These are phyloP conservation scores for Carex cristatella DNA, from an alignment of 176 grass and related monocot genomes.

Conservation along the genomic window DNA sequence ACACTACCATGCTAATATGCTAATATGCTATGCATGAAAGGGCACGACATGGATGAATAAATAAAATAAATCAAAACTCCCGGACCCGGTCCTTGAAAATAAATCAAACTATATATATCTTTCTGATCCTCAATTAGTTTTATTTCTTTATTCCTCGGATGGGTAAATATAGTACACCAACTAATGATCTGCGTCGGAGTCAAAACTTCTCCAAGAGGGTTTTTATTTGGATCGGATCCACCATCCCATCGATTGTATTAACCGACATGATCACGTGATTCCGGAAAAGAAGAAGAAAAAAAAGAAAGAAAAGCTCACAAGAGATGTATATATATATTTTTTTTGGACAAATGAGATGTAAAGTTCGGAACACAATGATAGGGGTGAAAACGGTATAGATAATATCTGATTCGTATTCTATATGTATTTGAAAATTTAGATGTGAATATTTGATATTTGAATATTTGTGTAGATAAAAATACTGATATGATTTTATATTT, in stretches of 20 bases:
- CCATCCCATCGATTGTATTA: background rate
- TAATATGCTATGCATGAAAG: background rate
- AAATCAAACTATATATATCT: background rate
- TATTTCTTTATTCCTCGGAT: background rate
- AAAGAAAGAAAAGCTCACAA: background rate
- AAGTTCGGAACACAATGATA: background rate
- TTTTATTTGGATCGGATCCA: background rate
- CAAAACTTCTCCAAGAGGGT: no score
- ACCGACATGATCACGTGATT: slow-evolving; percentile 9
- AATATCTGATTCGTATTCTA: no score
- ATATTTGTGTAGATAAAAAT: no score
- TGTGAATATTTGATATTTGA: no score
- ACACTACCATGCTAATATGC: background rate
- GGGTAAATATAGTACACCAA: background rate
- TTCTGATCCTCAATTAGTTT: background rate
- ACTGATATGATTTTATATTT: no score
- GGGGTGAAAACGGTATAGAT: no score
- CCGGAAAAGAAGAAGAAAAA: no score
- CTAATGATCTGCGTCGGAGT: background rate
- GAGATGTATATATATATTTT: no score
- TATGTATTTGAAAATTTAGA: no score
- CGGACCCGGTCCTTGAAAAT: background rate
- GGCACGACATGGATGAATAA: background rate
- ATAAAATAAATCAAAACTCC: background rate
- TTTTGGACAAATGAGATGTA: no score